These are phyloP conservation scores for Sedum album DNA, from an alignment of 164 flowering plant genomes.

Conservation along the genomic window DNA sequence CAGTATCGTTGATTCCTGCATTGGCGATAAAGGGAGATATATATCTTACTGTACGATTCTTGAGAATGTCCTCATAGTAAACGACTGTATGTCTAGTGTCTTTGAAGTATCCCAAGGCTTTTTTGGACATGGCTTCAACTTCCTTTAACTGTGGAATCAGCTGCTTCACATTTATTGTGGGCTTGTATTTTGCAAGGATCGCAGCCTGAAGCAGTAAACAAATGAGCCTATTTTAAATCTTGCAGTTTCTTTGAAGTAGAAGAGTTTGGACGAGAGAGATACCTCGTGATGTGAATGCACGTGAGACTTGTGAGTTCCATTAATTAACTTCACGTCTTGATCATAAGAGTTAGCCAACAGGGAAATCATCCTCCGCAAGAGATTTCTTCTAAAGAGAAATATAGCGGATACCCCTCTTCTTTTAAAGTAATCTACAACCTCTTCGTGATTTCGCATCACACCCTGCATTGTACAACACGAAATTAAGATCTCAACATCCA, in stretches of 20 bases:
- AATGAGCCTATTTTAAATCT: neutral
- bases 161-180: conserved; percentile 34
- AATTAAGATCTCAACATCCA: neutral
- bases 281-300: conserved; percentile 64
- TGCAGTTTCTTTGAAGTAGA: neutral
- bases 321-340: conserved; percentile 37
- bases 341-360: conserved; percentile 58
- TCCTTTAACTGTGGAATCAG: conserved; percentile 35
- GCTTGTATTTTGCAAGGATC: conserved; percentile 54
- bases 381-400: conserved; percentile 62
- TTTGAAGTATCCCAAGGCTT: conserved; percentile 51
- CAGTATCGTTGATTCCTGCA: too few species aligned
- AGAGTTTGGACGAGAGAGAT: conserved; percentile 13
- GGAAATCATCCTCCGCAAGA: conserved; percentile 55
- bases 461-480: conserved; percentile 33
- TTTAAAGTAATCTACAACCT: conserved; percentile 45
- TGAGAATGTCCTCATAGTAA: conserved; percentile 53
- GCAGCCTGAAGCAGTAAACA: conserved; percentile 42
- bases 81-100: conserved; percentile 47
- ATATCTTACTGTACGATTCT: conserved; percentile 48
- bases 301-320: conserved; percentile 71
- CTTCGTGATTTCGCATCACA: conserved; percentile 51
- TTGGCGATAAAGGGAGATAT: neutral
- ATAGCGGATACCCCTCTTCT: conserved; percentile 43
- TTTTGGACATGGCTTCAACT: conserved; percentile 32